A percentile compares a stretch with the other conserved stretches of the same genome.
Conservation (phyloP, 73 alveolate species). For the Symbiodinium natans region DNA sequence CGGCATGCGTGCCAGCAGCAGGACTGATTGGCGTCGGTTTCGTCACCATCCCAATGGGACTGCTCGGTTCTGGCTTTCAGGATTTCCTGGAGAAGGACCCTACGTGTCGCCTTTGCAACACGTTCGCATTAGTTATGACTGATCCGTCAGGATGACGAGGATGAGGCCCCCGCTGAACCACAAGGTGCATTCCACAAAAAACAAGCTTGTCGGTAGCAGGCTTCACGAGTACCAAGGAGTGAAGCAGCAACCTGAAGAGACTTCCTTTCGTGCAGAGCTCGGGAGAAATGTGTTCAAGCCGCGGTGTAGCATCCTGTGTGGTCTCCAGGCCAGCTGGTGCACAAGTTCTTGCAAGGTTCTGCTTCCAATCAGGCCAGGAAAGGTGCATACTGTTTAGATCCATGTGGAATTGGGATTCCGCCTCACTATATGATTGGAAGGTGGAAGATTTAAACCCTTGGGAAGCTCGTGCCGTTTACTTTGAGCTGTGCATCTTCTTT, state of each 20-base stretch:
- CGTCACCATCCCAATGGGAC: constrained; percentile 84
- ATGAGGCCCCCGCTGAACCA: not conserved
- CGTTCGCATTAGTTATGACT: no score
- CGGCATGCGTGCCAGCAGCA: not conserved
- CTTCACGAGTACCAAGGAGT: not conserved
- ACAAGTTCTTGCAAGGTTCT: constrained; percentile 90
- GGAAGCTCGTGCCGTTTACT: constrained; percentile 87
- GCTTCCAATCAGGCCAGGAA: constrained; percentile 66
- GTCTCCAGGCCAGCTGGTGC: constrained; percentile 39
- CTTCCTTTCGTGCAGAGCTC: constrained; percentile 23
- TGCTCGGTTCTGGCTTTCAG: constrained; percentile 85
- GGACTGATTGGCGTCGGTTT: constrained; percentile 90
- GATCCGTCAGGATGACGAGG: not conserved
- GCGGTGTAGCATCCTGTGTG: not conserved
- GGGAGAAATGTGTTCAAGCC: not conserved
- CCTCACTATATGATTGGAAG: not conserved
- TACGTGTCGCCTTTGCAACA: not conserved
- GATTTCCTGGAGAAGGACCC: constrained; percentile 54
- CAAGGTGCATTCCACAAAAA: not conserved
- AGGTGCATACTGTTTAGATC: not conserved
- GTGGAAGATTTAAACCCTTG: constrained; percentile 70
- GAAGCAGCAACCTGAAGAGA: not conserved
- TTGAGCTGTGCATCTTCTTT: constrained; percentile 61
- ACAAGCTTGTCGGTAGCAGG: not conserved
- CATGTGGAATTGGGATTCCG: not conserved